Evolutionary conservation across 805 yeast genomes (phyloP).

Genomic region (Metschnikowia anglica): DNA sequence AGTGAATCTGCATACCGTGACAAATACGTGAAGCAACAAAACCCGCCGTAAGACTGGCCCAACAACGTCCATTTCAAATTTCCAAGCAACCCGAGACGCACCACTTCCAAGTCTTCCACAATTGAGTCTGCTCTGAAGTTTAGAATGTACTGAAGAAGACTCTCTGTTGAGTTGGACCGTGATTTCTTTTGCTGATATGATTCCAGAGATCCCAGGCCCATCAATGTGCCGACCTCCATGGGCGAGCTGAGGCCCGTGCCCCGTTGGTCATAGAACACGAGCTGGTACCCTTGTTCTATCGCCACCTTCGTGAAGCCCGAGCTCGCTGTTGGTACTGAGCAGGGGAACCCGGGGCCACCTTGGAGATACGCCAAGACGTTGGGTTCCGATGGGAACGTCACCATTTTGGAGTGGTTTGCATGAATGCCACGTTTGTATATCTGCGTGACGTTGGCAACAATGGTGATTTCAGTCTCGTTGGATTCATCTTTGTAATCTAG

Average conservation of each 20-base stretch:
- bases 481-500: slow-evolving; percentile 21
- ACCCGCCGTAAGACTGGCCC: slow-evolving; percentile 61
- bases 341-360: slow-evolving; percentile 57
- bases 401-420: slow-evolving; percentile 5
- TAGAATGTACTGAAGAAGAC: slow-evolving; percentile 40
- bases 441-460: slow-evolving; percentile 37
- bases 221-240: slow-evolving; percentile 35
- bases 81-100: slow-evolving; percentile 39
- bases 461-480: slow-evolving; percentile 15
- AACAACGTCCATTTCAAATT: slow-evolving; percentile 47
- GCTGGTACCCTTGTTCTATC: slow-evolving; percentile 42
- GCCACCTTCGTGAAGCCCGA: slow-evolving; percentile 39
- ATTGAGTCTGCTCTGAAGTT: slow-evolving; percentile 55
- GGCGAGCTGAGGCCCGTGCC: slow-evolving; percentile 60
- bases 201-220: slow-evolving; percentile 3
- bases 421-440: slow-evolving; percentile 27
- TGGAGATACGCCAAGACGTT: slow-evolving; percentile 46
- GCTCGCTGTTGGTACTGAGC: slow-evolving; percentile 38
- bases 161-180: slow-evolving; percentile 20
- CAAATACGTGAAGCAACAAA: slow-evolving; percentile 48
- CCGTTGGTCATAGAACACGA: slow-evolving; percentile 54
- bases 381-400: slow-evolving; percentile 28
- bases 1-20: slow-evolving; percentile 45
- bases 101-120: slow-evolving; percentile 49
- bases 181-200: not conserved